Conservation (phyloP, 106 monocot genomes). For the Apostasia shenzhenica region DNA sequence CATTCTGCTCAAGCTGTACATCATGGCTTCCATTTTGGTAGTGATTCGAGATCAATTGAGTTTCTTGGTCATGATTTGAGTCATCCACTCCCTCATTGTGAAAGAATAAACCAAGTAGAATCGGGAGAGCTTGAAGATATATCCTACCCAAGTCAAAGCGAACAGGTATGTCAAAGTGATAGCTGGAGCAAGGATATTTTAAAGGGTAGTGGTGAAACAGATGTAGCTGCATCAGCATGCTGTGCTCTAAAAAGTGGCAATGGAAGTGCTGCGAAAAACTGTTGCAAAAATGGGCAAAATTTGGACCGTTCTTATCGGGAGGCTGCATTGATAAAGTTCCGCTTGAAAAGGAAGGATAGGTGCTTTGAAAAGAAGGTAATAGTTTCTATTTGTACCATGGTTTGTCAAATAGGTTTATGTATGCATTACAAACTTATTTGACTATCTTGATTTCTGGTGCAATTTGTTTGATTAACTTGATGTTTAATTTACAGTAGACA, state of each 20-base stretch:
- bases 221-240: conserved; percentile 15
- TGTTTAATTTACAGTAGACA: too few relatives aligned
- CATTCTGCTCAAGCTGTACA: conserved; percentile 14
- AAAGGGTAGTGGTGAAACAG: conserved; percentile 21
- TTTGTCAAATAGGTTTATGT: background rate
- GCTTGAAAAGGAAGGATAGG: conserved; percentile 83
- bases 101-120: conserved; percentile 17
- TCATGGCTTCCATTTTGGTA: conserved; percentile 2
- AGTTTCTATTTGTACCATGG: background rate
- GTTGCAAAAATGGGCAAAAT: conserved; percentile 14
- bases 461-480: too few relatives aligned
- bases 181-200: conserved; percentile 32
- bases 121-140: conserved; percentile 12
- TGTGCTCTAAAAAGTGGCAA: conserved; percentile 35
- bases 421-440: too few relatives aligned
- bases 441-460: too few relatives aligned
- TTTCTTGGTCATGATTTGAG: conserved; percentile 19
- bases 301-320: conserved; percentile 47
- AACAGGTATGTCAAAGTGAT: conserved; percentile 24
- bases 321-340: conserved; percentile 82
- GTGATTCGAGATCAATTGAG: conserved; percentile 1
- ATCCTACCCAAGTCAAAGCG: conserved; percentile 1
- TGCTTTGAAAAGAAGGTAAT: conserved; percentile 94
- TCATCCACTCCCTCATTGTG: conserved; percentile 7
- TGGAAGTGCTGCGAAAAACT: conserved; percentile 34